Evolutionary conservation across 2,329 filamentous ascomycete species (phyloP), one percentile per base, ranked within the genome.

Genomic region (Coniosporium tulheliwenetii): DNA sequence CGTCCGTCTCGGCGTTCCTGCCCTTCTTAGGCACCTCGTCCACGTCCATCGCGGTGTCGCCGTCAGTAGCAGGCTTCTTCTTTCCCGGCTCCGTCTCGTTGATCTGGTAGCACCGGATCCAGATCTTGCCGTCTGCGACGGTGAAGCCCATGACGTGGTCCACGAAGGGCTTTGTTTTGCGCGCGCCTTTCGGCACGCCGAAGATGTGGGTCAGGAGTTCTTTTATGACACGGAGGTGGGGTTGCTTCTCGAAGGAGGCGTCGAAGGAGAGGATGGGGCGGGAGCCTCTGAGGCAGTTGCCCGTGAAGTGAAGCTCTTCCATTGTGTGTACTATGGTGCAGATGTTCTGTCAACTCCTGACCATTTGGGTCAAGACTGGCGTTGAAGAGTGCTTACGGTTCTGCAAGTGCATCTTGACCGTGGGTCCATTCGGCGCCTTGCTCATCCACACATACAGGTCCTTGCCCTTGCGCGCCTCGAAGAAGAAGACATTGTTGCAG

Each of bases 91-190:
- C 85, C 0, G 81, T 79, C 61, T 95, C 87, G 51, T 75, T 79
- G 58, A 96, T 82, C 63, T 98, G 86, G 63, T 95, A 98, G 55
- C 89, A 85, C 40, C 91, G 77, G 43, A 95, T 78, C 87, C 89
- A 98, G 53, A 98, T 84, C 66, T 93, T 94, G 54, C 84, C 85
- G 55, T 94, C 89, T 3, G 84, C 84, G 30, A 93, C 68, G 43
- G 82, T 93, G 59, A 98, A 93, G 43, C 79, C 80, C 73, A 96
- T 87, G 47, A 98, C 83, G 52, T 91, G 87, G 59, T 98, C 91
- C 46, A 96, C 72, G 54, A 98, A 98, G 3, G 91, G 91, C 66
- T 98, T 98, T 44, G 84, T 81, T 54, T 93, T 93, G 52, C 85
- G 73, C 16, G 87, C 81, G 15, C 80, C 81, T 52, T 87, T 82